A percentile compares a stretch with the other conserved stretches of the same genome.
Conservation (phyloP, 1,284 basidiomycete species). For the Ustilago bromivora region DNA sequence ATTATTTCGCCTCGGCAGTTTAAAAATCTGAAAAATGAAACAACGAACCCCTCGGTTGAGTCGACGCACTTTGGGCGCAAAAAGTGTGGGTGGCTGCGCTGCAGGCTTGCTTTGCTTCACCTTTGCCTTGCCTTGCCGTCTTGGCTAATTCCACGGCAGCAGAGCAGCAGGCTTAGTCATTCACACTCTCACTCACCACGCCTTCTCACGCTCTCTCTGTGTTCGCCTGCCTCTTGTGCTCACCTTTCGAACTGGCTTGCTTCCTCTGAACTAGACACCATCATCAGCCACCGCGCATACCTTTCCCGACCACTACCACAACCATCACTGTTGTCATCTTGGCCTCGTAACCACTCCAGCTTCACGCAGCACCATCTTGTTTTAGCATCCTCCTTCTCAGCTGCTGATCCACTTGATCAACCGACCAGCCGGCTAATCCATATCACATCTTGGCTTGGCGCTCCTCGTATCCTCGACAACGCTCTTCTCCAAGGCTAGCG, state of each 20-base stretch:
- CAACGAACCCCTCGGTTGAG: neutral
- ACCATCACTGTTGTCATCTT: neutral
- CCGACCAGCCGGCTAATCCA: neutral
- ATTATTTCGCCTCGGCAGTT: neutral
- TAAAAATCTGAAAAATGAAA: neutral
- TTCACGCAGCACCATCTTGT: neutral
- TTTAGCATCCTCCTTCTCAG: neutral
- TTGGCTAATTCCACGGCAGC: neutral
- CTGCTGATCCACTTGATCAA: neutral
- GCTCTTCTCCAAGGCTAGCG: neutral
- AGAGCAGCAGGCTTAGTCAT: neutral
- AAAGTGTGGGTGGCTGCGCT: neutral
- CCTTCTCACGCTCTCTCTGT: neutral
- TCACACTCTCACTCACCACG: neutral
- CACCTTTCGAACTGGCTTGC: neutral
- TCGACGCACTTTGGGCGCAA: conserved; percentile 9
- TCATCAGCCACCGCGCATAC: conserved; percentile 1
- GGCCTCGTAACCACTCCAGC: neutral
- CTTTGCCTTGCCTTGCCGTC: neutral
- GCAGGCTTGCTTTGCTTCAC: neutral
- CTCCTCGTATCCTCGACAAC: neutral
- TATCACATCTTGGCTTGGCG: neutral
- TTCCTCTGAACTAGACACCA: neutral
- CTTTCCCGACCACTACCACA: neutral
- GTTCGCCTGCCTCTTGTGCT: neutral